Base-by-base conservation (phyloP, 345 rosid species). In the Excoecaria agallocha region DNA sequence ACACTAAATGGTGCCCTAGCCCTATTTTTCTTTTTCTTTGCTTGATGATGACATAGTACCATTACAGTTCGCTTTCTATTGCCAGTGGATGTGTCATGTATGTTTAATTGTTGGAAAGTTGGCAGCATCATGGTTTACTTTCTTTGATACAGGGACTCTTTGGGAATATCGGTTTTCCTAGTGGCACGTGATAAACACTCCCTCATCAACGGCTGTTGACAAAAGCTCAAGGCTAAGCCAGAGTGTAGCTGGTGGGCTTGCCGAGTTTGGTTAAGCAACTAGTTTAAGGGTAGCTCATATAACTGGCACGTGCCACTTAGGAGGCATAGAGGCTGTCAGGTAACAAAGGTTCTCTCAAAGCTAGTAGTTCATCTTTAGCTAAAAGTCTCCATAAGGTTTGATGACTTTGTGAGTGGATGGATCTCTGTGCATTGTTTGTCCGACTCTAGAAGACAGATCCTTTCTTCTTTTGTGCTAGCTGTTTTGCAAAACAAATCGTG, bases 121-220 rank as follows among this genome's bases (percentile, higher is more conserved):
- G 59, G 65, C 45, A 17, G 55, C 68, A 65, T 79, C 15, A 19
- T 16, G 25, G 58, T 11, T 54, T 62, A 8, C 15, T 71, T 58
- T 76, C 38, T 74, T 46, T 66, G 67, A 39, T 72, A 55, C 90
- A 90, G 98, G 96, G 93, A 30, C 78, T 90, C 80, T 85, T 87
- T 69, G 70, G 83, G 71, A 77, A 85, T 66, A 83, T 87, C 0
- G 95, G 98, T 43, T 90, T 92, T 77, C 84, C 81, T 17, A 76
- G 77, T 79, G 54, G 50, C 71, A 66, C 68, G 43, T 41, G 74
- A 57, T 49, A 56, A 68, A 66, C 72, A 8, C 49, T 35, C 16
- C 58, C 5, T 55, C 75, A 11, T 59, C 75, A 35, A 62, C 71
- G 50, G 48, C 24, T 19, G n/a, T 52, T 70, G 80, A 63, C 72